Evolutionary conservation across 495 filamentous ascomycete genomes (phyloP), one percentile per base, ranked within the genome.

Genomic region (Penicillium lagena): DNA sequence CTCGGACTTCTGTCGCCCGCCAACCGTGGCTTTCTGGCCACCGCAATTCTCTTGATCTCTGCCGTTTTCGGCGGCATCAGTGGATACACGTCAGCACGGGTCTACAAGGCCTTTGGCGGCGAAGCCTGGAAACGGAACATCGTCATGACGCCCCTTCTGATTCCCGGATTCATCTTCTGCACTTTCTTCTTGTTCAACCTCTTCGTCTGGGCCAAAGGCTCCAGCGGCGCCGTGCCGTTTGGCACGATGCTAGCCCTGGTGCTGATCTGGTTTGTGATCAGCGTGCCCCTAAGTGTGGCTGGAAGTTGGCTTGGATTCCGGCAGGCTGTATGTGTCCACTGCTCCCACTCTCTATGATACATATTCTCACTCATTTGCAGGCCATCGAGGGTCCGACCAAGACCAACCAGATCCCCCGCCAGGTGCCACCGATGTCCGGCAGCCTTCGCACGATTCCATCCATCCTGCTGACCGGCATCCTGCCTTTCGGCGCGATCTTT

Each of bases 391-490:
- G 87, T 7, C 93, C 93, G 0, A 90, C 93, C 45, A 89, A 89
- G 59, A 94, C 89, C 40, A 98, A 98, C 74, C 93, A 97, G 58
- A 98, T 98, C 45, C 93, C 93, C 1, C 86, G 93, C 35, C 93
- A 98, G 70, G 91, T 98, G 37, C 91, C 93, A 29, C 87, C 86
- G 2, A 75, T 83, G 39, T 75, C 78, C 11, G 87, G 79, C 2
- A 96, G 90, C 54, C 80, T 96, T 27, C 82, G 85, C 40, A 86
- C 87, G 0, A 69, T 94, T 9, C 91, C 91, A 0, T 90, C 85
- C 39, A 87, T 95, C 76, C 75, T 95, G 22, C 73, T 95, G 22
- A 90, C 89, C 14, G 94, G 93, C 29, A 81, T 96, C 40, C 74
- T 96, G 11, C 94, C 94, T 9, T 98, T 98, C 54, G 88, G 84